Conservation (phyloP, 441 rosid genomes). For the Viola pubescens region DNA sequence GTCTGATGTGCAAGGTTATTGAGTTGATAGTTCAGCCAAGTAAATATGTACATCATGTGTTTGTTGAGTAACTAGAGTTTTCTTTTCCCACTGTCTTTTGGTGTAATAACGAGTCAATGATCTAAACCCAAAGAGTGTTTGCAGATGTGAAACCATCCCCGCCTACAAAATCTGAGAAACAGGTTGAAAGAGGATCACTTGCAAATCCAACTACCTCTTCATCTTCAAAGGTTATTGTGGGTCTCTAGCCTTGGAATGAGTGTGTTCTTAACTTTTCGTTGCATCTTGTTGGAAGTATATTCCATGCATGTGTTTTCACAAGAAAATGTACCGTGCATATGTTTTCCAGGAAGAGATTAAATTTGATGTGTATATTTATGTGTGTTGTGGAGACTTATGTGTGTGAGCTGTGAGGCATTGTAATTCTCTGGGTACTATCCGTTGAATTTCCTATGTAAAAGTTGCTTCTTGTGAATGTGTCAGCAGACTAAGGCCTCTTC, state of each 20-base stretch:
- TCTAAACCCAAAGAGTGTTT: conserved; percentile 25
- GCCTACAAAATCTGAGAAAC: conserved; percentile 32
- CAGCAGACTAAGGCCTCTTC: conserved; percentile 34
- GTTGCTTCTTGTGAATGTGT: conserved; percentile 14
- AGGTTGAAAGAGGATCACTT: conserved; percentile 37
- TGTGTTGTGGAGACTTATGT: too few species aligned
- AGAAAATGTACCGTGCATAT: too few species aligned
- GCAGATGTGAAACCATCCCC: conserved; percentile 37
- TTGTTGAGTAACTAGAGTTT: too few species aligned
- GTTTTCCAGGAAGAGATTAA: too few species aligned
- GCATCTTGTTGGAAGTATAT: background rate
- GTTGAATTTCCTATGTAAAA: background rate
- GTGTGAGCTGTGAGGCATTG: too few species aligned
- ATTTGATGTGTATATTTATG: too few species aligned
- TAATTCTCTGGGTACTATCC: too few species aligned
- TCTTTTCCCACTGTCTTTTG: too few species aligned
- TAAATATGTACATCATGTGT: too few species aligned
- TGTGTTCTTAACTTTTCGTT: conserved; percentile 1
- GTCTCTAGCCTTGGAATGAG: conserved; percentile 4
- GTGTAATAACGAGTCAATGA: conserved; percentile 2
- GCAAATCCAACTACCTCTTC: conserved; percentile 30
- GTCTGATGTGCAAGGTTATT: too few species aligned
- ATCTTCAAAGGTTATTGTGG: conserved; percentile 40
- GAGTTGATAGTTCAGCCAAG: too few species aligned
- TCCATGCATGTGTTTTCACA: too few species aligned